Evolutionary conservation across 2,329 filamentous ascomycete genomes (phyloP).

Genomic region (Chaetomium globosum): DNA sequence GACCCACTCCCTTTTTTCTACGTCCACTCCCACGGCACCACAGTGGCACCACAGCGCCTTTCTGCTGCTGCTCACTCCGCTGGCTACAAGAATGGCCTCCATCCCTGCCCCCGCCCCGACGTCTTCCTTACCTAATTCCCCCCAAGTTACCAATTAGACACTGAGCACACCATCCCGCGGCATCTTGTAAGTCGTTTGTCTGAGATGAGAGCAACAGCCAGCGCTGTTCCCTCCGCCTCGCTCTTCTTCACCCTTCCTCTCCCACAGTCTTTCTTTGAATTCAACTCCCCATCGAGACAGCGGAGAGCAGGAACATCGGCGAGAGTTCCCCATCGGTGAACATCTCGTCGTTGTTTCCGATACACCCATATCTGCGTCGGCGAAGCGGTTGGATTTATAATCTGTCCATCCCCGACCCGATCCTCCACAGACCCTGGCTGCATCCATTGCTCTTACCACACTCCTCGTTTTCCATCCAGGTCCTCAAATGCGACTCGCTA

Average conservation of each 20-base stretch:
- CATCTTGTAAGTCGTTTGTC: conserved; percentile 27
- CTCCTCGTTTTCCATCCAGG: not conserved
- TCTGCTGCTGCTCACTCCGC: conserved; percentile 4
- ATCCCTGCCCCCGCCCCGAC: conserved; percentile 25
- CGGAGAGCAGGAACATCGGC: not conserved
- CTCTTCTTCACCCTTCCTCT: not conserved
- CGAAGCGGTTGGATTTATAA: conserved; percentile 28
- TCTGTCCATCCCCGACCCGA: conserved; percentile 18
- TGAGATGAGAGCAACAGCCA: conserved; percentile 14
- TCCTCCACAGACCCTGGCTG: conserved; percentile 6
- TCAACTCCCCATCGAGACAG: not conserved
- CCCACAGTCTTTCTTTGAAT: not conserved
- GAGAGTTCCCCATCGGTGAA: not conserved
- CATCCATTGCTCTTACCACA: conserved; percentile 18
- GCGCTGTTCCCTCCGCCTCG: conserved; percentile 14
- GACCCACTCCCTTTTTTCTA: conserved; percentile 13
- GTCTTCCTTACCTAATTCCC: conserved; percentile 34
- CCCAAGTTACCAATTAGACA: conserved; percentile 23
- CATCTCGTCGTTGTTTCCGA: not conserved
- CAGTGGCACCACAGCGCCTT: conserved; percentile 13
- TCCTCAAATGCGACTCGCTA: not conserved
- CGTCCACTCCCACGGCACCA: not conserved
- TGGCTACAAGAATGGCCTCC: conserved; percentile 27
- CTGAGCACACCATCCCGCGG: conserved; percentile 19
- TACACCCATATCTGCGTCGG: not conserved